Base-by-base conservation (phyloP, 257 asterid genomes). In the Coffea eugenioides region DNA sequence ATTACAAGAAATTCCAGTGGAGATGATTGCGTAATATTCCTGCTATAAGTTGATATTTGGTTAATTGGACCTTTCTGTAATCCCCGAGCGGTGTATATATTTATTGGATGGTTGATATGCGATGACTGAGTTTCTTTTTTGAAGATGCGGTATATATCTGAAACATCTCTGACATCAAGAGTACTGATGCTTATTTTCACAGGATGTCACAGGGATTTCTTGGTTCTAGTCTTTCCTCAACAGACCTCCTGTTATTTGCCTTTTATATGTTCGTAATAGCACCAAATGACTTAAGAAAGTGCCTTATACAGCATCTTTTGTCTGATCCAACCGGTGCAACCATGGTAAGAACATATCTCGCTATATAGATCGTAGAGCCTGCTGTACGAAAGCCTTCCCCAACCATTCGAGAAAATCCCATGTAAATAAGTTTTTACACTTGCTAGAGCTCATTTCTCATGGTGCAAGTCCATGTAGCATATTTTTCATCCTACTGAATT, bases 141-240 rank as follows among this genome's bases (percentile, higher is more conserved):
- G 43, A 14, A 12, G 31, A 7, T 4, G 0, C 14, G 23, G 34
- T 31, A 31, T 49, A 39, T 11, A 43, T 21, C 21, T 46, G 3
- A 45, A 34, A 71, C 71, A 15, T 8, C 41, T 31, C 59, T 64
- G 46, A 64, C 74, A 73, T 54, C 39, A 49, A 31, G 61, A 80
- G 69, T 48, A 52, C 2, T 51, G 71, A 43, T 10, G 59, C 69
- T 81, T 74, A 31, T 76, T 75, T 34, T 72, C 64, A 31, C 92
- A 94, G 99, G 99, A 94, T 94, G 99, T 91, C 97, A 31, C 98
- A 96, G 76, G 99, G 99, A 74, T 96, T 96, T 85, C 95, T 96
- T n/a, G 99, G 98, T 2, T 96, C 98, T 8, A 94, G 93, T 31
- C 85, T 96, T 68, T 96, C 99, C 13, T 94, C 99, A 1, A 88